Base-by-base conservation (phyloP, 2,329 filamentous ascomycete species). In the Claviceps sp. region DNA sequence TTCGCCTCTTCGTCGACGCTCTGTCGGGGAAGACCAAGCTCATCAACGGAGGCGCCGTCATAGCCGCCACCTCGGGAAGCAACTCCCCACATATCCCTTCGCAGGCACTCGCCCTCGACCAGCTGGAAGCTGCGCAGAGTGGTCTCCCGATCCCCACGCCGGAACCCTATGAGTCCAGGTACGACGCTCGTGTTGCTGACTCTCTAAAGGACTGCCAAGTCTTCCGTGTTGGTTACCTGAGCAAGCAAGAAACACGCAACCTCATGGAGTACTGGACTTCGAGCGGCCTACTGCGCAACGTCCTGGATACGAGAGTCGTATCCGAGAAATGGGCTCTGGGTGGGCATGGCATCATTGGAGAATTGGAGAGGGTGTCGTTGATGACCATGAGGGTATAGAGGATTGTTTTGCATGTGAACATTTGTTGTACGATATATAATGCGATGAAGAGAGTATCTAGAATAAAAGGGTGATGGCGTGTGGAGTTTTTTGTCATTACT, bases 191-290 rank as follows among this genome's bases (percentile, higher is more conserved):
- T 42, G 74, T 77, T 44, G 77, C 78, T 57, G 72, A 73, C 22
- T 70, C 69, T 1, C 67, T 84, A 50, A 67, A 72, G 56, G 71
- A 72, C 45, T 71, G 76, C 42, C 65, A 70, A 54, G 70, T 81
- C 2, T 57, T 82, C 50, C 75, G 78, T 20, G 63, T 95, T 20
- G 74, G 77, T 43, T 85, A 87, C 8, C 62, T 96, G 58, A 84
- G 73, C 60, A 87, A 84, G 68, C 70, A 76, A 2, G 91, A 97
- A 70, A 82, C 87, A 11, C 79, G 84, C 54, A 77, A 81, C 1
- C 73, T 95, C 59, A 84, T 97, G 81, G 89, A 96, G 72, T 97
- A 96, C 71, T 97, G 91, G 75, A 89, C 88, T 5, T 81, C 80
- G 38, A 94, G 88, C 66, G 93, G 91, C 13, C 74, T 95, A 64